These are phyloP conservation scores for Nakazawaea laoshanensis DNA, from an alignment of 805 yeast genomes.

Conservation along the genomic window DNA sequence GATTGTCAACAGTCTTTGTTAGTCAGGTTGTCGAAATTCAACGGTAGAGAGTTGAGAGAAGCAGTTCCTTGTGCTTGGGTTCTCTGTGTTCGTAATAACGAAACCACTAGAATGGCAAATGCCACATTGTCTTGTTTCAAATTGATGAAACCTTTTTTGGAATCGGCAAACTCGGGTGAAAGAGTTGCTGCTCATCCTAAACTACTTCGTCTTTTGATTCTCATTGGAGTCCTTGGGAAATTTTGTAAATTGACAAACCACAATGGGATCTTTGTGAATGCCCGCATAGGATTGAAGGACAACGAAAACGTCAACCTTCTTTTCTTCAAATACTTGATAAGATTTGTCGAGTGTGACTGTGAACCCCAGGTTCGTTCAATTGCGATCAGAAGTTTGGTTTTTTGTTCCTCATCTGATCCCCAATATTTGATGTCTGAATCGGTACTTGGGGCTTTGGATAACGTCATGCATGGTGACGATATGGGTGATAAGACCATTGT, in stretches of 20 bases:
- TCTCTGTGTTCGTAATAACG: constrained; percentile 37
- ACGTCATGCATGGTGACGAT: constrained; percentile 32
- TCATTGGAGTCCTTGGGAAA: constrained; percentile 66
- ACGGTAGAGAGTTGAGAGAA: constrained; percentile 52
- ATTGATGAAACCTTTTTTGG: constrained; percentile 38
- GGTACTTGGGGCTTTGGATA: constrained; percentile 43
- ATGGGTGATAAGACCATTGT: constrained; percentile 39
- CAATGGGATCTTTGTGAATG: constrained; percentile 27
- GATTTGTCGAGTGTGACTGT: constrained; percentile 33
- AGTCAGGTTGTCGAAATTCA: constrained; percentile 50
- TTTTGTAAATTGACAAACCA: constrained; percentile 52
- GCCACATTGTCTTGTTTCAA: constrained; percentile 59
- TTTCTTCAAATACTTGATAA: constrained; percentile 48
- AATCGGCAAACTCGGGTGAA: constrained; percentile 13
- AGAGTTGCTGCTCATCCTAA: constrained; percentile 30
- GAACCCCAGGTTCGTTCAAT: constrained; percentile 31
- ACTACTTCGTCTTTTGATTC: constrained; percentile 46
- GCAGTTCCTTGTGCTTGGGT: constrained; percentile 68
- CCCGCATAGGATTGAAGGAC: constrained; percentile 32
- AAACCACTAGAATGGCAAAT: constrained; percentile 40
- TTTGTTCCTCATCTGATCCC: constrained; percentile 55
- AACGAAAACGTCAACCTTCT: constrained; percentile 51
- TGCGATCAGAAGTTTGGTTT: constrained; percentile 50
- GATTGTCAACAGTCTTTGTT: constrained; percentile 46
- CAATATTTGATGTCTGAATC: constrained; percentile 53